Percentiles rank a stretch among this genome's conserved stretches.
Conservation (phyloP, 2,329 filamentous ascomycete species). For the Fusarium sterilihyphosum region DNA sequence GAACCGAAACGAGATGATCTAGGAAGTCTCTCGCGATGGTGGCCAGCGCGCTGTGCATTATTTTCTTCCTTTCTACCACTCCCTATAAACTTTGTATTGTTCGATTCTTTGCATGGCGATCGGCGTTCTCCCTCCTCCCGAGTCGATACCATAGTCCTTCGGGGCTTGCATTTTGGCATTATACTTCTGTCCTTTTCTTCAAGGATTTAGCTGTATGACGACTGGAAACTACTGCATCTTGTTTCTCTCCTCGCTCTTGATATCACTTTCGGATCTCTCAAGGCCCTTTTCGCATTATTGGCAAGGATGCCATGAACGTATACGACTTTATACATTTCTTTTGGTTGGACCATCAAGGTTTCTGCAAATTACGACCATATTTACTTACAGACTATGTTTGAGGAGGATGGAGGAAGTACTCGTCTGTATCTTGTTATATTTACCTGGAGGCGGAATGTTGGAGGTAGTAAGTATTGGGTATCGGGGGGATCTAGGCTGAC, state of each 20-base stretch:
- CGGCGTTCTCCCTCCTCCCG: constrained; percentile 46
- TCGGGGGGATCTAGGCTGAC: constrained; percentile 26
- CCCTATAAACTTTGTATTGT: constrained; percentile 33
- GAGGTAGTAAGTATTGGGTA: constrained; percentile 1
- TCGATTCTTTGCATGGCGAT: constrained; percentile 53
- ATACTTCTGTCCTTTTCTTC: neutral
- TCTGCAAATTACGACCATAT: constrained; percentile 17
- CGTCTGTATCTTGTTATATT: constrained; percentile 11
- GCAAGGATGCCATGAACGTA: constrained; percentile 2
- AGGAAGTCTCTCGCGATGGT: constrained; percentile 32
- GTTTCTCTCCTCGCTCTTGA: constrained; percentile 13
- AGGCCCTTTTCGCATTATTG: constrained; percentile 2
- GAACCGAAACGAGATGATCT: constrained; percentile 67
- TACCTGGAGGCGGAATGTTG: neutral
- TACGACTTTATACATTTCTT: constrained; percentile 32
- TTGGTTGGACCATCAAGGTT: constrained; percentile 14
- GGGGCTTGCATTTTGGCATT: constrained; percentile 20
- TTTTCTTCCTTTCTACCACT: constrained; percentile 30
- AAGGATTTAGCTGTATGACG: constrained; percentile 1
- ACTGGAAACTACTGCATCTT: neutral
- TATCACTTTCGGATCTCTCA: constrained; percentile 6
- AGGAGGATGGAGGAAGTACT: constrained; percentile 26
- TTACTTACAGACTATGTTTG: constrained; percentile 38
- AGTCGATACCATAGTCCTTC: constrained; percentile 34
- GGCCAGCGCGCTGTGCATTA: constrained; percentile 5